Conservation (phyloP, 2,329 filamentous ascomycete species). For the Penicillium sp. region DNA sequence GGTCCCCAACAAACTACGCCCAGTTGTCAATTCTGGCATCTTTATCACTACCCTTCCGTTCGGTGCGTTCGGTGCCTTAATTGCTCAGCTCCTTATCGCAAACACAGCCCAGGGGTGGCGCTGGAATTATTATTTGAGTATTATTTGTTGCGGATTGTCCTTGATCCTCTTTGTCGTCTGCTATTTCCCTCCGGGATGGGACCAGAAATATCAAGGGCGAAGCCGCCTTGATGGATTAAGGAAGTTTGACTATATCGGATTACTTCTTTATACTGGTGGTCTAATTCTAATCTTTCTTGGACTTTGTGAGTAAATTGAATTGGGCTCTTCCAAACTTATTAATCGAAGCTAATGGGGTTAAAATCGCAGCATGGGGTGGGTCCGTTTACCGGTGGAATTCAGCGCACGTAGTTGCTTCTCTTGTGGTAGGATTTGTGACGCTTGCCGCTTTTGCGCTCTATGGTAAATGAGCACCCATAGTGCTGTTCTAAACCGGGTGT, state of each 20-base stretch:
- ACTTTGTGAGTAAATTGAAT: slow-evolving; percentile 41
- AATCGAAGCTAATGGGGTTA: not conserved
- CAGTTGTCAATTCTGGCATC: slow-evolving; percentile 36
- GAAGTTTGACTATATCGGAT: slow-evolving; percentile 53
- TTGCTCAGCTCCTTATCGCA: slow-evolving; percentile 51
- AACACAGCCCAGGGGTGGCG: slow-evolving; percentile 52
- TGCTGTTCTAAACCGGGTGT: too few relatives aligned
- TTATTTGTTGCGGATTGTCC: slow-evolving; percentile 47
- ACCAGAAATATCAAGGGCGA: slow-evolving; percentile 43
- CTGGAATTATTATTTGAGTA: slow-evolving; percentile 56
- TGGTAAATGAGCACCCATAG: slow-evolving; percentile 18
- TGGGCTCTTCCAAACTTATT: not conserved
- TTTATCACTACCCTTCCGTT: slow-evolving; percentile 39
- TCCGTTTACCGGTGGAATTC: slow-evolving; percentile 50
- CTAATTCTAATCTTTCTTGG: slow-evolving; percentile 51
- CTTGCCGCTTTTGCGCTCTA: slow-evolving; percentile 45
- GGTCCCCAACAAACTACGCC: slow-evolving; percentile 44
- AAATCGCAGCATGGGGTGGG: slow-evolving; percentile 43
- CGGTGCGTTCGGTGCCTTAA: slow-evolving; percentile 46
- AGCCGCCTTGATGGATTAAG: slow-evolving; percentile 43
- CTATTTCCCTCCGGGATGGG: slow-evolving; percentile 39
- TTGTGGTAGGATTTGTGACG: slow-evolving; percentile 45
- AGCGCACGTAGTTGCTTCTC: slow-evolving; percentile 39
- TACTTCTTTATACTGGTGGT: slow-evolving; percentile 49
- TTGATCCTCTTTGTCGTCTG: slow-evolving; percentile 8